Evolutionary conservation across 495 filamentous ascomycete genomes (phyloP).

Genomic region (Cercophora newfieldiana): DNA sequence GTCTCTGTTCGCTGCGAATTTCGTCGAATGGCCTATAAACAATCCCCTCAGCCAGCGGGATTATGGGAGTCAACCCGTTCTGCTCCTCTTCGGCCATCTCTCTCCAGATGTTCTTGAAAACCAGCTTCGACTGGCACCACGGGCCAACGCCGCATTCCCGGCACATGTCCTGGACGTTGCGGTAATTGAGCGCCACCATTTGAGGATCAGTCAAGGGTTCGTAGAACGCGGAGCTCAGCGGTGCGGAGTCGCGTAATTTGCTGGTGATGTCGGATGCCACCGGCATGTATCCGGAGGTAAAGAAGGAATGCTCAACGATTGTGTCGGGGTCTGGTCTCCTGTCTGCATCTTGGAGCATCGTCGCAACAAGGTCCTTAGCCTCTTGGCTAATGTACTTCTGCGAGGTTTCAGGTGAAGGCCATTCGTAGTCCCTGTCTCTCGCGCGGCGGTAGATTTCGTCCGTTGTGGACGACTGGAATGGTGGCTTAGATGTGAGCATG

Average conservation of each 20-base stretch:
- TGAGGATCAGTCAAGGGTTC: constrained; percentile 22
- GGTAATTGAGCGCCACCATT: constrained; percentile 32
- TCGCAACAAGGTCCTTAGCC: constrained; percentile 77
- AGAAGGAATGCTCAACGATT: constrained; percentile 81
- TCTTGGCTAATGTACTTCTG: constrained; percentile 55
- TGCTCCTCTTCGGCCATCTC: constrained; percentile 72
- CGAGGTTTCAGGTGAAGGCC: constrained; percentile 59
- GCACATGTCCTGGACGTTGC: constrained; percentile 45
- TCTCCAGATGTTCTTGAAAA: constrained; percentile 61
- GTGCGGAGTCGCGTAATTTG: constrained; percentile 51
- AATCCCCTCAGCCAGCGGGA: constrained; percentile 66
- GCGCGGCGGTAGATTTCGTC: constrained; percentile 84
- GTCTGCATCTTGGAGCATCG: constrained; percentile 72
- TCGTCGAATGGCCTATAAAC: constrained; percentile 64
- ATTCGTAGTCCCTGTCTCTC: constrained; percentile 69
- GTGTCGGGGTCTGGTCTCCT: constrained; percentile 74
- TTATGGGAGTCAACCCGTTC: constrained; percentile 64
- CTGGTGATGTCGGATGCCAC: constrained; percentile 48
- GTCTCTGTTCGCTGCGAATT: constrained; percentile 38
- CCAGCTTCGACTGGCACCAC: constrained; percentile 40
- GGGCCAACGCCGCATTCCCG: constrained; percentile 51
- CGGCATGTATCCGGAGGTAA: constrained; percentile 64
- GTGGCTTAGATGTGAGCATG: constrained; percentile 86
- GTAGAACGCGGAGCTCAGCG: constrained; percentile 46
- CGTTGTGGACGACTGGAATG: constrained; percentile 82